Evolutionary conservation across 352 stramenopile species (phyloP).

Genomic region (Phytopythium cucurbitacearum): DNA sequence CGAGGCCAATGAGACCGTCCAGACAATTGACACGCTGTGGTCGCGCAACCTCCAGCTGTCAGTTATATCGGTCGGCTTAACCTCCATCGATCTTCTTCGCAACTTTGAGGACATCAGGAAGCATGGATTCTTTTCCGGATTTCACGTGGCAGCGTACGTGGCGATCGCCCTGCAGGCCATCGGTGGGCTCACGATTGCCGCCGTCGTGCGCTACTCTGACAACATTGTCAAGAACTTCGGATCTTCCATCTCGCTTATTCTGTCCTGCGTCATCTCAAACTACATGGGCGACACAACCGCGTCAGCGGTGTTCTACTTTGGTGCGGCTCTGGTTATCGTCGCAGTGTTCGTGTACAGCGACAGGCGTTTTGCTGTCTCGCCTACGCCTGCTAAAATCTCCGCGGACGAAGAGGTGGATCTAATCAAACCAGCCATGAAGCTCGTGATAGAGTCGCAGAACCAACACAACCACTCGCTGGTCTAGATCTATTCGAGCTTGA

Average conservation of each 20-base stretch:
- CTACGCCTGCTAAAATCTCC: slow-evolving; percentile 20
- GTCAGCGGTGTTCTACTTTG: slow-evolving; percentile 68
- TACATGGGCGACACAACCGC: slow-evolving; percentile 81
- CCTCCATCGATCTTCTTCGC: slow-evolving; percentile 59
- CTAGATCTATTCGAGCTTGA: too few relatives aligned
- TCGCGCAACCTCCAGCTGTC: slow-evolving; percentile 83
- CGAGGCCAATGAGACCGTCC: slow-evolving; percentile 62
- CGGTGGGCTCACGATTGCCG: slow-evolving; percentile 79
- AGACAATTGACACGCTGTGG: slow-evolving; percentile 82
- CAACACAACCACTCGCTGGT: too few relatives aligned
- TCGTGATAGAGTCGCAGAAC: too few relatives aligned
- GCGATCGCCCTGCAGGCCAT: slow-evolving; percentile 85
- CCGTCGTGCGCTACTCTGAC: slow-evolving; percentile 86
- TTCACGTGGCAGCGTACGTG: slow-evolving; percentile 66
- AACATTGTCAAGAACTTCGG: slow-evolving; percentile 91
- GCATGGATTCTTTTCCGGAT: slow-evolving; percentile 81
- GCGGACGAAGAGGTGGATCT: too few relatives aligned
- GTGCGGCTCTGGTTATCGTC: slow-evolving; percentile 69
- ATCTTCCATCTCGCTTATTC: slow-evolving; percentile 84
- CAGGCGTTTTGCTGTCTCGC: slow-evolving; percentile 63
- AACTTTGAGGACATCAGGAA: slow-evolving; percentile 53
- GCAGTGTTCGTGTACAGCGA: slow-evolving; percentile 87
- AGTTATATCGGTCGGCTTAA: slow-evolving; percentile 74
- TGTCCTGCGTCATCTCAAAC: slow-evolving; percentile 88
- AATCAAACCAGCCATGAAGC: too few relatives aligned